Conservation (phyloP, 2,329 filamentous ascomycete genomes). For the Cordyceps sp. region DNA sequence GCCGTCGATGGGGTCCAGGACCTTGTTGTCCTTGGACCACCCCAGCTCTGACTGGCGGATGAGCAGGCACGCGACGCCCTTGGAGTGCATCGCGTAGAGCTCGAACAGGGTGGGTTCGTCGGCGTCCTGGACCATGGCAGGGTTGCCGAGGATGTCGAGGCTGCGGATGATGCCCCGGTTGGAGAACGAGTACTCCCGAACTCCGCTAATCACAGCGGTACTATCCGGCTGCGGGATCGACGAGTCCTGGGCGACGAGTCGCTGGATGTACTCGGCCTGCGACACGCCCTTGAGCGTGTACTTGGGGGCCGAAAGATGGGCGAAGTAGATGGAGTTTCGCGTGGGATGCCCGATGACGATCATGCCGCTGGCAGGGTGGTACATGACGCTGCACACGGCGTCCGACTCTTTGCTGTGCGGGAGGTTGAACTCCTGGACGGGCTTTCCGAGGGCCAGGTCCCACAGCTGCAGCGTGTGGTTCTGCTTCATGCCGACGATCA, state of each 20-base stretch:
- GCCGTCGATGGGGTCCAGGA: constrained; percentile 63
- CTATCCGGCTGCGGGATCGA: constrained; percentile 73
- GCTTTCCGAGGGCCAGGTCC: constrained; percentile 90
- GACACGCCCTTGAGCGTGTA: constrained; percentile 72
- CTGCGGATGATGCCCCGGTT: constrained; percentile 78
- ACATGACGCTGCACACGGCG: constrained; percentile 93
- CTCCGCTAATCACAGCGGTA: constrained; percentile 92
- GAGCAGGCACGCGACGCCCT: constrained; percentile 78
- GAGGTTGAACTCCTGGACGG: constrained; percentile 91
- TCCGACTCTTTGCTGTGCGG: constrained; percentile 93
- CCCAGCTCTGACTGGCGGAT: constrained; percentile 82
- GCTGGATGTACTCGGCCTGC: constrained; percentile 76
- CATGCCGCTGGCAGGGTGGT: constrained; percentile 83
- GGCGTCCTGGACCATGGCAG: constrained; percentile 42
- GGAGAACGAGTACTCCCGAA: constrained; percentile 85
- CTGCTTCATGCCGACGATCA: constrained; percentile 96
- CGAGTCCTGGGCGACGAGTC: constrained; percentile 54
- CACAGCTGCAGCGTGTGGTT: constrained; percentile 97
- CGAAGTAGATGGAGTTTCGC: constrained; percentile 92
- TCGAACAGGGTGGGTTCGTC: constrained; percentile 74
- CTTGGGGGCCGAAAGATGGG: constrained; percentile 85
- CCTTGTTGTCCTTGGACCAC: constrained; percentile 82
- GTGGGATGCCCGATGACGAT: constrained; percentile 92
- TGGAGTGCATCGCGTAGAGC: constrained; percentile 93
- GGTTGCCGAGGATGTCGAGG: constrained; percentile 67